Percentiles rank a stretch among this genome's conserved stretches.
These are phyloP conservation scores for Cystobasidium onofrii DNA, from an alignment of 768 basidiomycete species.

Conservation along the genomic window DNA sequence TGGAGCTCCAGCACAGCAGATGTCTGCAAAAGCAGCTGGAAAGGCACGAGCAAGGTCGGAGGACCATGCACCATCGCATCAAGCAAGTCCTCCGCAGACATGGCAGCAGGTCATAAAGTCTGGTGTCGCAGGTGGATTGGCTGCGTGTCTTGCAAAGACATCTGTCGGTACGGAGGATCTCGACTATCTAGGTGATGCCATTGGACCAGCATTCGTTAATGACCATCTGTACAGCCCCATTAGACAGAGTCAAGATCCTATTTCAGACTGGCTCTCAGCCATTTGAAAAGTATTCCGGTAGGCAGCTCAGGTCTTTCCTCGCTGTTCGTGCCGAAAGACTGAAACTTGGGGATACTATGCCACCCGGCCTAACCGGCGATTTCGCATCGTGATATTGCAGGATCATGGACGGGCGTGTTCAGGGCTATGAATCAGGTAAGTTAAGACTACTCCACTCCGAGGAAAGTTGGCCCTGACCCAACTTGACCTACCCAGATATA, in stretches of 20 bases:
- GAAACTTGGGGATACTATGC: background rate
- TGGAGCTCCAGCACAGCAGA: background rate
- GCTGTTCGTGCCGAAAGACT: background rate
- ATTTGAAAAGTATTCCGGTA: constrained; percentile 85
- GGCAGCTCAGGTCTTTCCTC: constrained; percentile 35
- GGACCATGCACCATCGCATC: background rate
- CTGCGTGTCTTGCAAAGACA: constrained; percentile 47
- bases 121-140: constrained; percentile 83
- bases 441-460: background rate
- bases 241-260: constrained; percentile 96
- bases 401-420: constrained; percentile 77
- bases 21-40: background rate
- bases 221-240: constrained; percentile 55
- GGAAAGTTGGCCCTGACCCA: background rate
- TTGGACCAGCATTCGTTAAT: constrained; percentile 47
- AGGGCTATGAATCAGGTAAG: constrained; percentile 53
- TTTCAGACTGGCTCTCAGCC: constrained; percentile 96
- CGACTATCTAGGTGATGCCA: constrained; percentile 63
- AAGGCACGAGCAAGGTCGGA: background rate
- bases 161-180: constrained; percentile 38
- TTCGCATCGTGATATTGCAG: constrained; percentile 47
- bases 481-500: constrained; percentile 52
- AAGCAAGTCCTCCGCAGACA: background rate
- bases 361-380: background rate
- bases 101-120: constrained; percentile 64